Evolutionary conservation across 179 eudicot genomes (phyloP).

Genomic region (Pouteria campechiana): DNA sequence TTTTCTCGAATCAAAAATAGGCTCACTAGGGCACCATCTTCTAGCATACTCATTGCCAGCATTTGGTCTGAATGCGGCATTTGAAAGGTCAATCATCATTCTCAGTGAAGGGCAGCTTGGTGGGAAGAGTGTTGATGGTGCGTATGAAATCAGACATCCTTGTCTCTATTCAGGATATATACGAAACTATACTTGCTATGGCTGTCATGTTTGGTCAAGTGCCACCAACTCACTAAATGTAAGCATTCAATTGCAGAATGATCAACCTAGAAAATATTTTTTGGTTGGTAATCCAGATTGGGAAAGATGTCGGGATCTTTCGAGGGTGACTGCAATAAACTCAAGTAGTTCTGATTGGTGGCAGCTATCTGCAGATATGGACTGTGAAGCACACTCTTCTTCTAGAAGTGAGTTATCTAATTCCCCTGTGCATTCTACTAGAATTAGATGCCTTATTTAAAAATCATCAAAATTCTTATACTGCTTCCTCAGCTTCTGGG

Average conservation of each 20-base stretch:
- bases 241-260: constrained; percentile 3
- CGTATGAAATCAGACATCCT: constrained; percentile 54
- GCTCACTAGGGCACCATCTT: constrained; percentile 33
- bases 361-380: constrained; percentile 14
- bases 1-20: constrained; percentile 37
- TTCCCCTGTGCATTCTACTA: not conserved
- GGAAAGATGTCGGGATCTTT: constrained; percentile 54
- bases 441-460: not conserved
- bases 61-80: constrained; percentile 83
- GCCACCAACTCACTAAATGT: constrained; percentile 3
- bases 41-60: constrained; percentile 57
- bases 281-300: constrained; percentile 58
- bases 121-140: constrained; percentile 18
- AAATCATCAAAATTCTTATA: not conserved
- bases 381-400: constrained; percentile 25
- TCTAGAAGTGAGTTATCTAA: constrained; percentile 32
- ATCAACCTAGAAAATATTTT: constrained; percentile 7
- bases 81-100: constrained; percentile 56
- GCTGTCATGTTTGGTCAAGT: constrained; percentile 30
- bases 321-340: constrained; percentile 52
- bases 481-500: no score
- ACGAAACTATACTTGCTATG: constrained; percentile 47
- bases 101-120: constrained; percentile 29
- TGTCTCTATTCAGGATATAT: constrained; percentile 45
- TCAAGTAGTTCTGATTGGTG: constrained; percentile 41